Percentiles rank a stretch among this genome's conserved stretches.
These are phyloP conservation scores for Pythium myriotylum DNA, from an alignment of 352 stramenopile genomes.

Conservation along the genomic window DNA sequence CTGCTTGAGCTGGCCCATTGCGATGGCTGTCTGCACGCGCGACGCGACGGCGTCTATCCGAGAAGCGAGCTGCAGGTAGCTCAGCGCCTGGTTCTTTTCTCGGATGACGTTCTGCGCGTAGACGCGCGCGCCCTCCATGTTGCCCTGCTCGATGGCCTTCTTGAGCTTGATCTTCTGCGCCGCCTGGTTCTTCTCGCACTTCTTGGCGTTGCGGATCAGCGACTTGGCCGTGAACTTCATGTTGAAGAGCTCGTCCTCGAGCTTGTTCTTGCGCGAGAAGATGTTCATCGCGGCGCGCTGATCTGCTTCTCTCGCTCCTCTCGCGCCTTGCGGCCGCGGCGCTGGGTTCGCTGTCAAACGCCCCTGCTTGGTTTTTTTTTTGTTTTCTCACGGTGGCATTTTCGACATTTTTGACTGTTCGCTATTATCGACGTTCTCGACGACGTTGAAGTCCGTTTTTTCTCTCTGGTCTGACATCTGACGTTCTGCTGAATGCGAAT, in stretches of 20 bases:
- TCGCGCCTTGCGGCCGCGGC: not conserved
- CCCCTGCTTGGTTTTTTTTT: too few species aligned
- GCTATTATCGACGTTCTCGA: slow-evolving; percentile 20
- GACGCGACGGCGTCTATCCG: slow-evolving; percentile 96
- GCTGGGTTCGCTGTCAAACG: slow-evolving; percentile 8
- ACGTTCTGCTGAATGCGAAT: slow-evolving; percentile 26
- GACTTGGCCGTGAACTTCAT: slow-evolving; percentile 91
- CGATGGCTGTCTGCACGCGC: slow-evolving; percentile 96
- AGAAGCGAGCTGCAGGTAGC: slow-evolving; percentile 94
- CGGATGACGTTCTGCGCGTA: slow-evolving; percentile 94
- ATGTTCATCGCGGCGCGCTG: slow-evolving; percentile 63
- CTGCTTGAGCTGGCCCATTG: slow-evolving; percentile 93
- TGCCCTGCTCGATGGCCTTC: slow-evolving; percentile 95
- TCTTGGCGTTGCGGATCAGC: slow-evolving; percentile 93
- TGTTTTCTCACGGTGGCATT: slow-evolving; percentile 5
- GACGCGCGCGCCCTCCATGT: slow-evolving; percentile 97
- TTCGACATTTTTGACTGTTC: slow-evolving; percentile 19
- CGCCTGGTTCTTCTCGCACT: slow-evolving; percentile 98
- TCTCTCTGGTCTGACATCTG: slow-evolving; percentile 4
- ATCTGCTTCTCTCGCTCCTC: not conserved
- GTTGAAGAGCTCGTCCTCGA: slow-evolving; percentile 90
- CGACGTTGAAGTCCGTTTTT: slow-evolving; percentile 10
- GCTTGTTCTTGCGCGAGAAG: slow-evolving; percentile 83
- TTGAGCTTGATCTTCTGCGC: slow-evolving; percentile 95
- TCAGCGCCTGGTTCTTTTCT: slow-evolving; percentile 91